phyloP scores from a whole-genome alignment of 2,329 filamentous ascomycete genomes.

The Reticulascus tulasneorum region DNA sequence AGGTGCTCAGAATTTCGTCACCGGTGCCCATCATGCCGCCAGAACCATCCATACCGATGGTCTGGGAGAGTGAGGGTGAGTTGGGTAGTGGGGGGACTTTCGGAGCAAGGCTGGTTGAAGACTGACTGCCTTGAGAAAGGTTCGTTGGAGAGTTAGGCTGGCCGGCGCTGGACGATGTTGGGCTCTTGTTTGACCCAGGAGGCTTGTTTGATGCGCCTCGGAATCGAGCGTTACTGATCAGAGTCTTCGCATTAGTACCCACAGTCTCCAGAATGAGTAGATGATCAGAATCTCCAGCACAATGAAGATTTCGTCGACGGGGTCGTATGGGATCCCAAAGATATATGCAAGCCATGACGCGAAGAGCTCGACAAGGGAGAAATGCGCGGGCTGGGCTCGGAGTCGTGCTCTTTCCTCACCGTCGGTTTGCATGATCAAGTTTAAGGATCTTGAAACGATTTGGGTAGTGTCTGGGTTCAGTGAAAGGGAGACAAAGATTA shows the following conservation, averaged over 20 bases:
- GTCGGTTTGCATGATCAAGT: too few species aligned
- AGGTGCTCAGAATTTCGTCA: slow-evolving; percentile 54
- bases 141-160: slow-evolving; percentile 45
- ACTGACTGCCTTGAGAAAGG: slow-evolving; percentile 44
- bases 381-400: too few species aligned
- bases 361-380: too few species aligned
- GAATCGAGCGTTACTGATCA: slow-evolving; percentile 52
- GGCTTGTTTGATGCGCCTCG: slow-evolving; percentile 51
- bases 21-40: slow-evolving; percentile 41
- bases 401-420: too few species aligned
- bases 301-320: too few species aligned
- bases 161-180: slow-evolving; percentile 42
- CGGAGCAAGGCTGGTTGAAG: slow-evolving; percentile 49
- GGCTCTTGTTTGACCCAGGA: slow-evolving; percentile 49
- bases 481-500: too few species aligned
- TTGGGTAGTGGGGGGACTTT: slow-evolving; percentile 59
- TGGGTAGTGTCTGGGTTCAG: too few species aligned
- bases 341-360: too few species aligned
- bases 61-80: slow-evolving; percentile 61
- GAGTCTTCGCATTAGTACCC: slow-evolving; percentile 20
- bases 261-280: too few species aligned
- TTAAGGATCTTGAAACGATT: too few species aligned
- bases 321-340: too few species aligned
- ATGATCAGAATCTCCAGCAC: too few species aligned
- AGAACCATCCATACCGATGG: slow-evolving; percentile 65